Evolutionary conservation across 2,329 filamentous ascomycete species (phyloP).

Genomic region (Trichoderma harzianum): DNA sequence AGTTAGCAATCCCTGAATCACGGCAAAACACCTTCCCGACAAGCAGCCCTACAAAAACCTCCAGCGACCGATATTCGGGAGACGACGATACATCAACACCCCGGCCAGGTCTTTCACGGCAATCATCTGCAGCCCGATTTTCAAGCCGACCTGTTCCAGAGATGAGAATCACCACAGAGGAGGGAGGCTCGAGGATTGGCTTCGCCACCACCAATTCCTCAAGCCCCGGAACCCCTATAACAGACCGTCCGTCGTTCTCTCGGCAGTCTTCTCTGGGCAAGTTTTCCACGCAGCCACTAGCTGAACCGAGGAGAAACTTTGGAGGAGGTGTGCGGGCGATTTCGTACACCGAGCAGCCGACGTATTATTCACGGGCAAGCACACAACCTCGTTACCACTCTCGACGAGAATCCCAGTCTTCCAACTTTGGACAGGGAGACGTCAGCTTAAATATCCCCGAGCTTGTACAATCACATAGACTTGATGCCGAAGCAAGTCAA

Average conservation of each 20-base stretch:
- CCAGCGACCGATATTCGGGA: conserved; percentile 22
- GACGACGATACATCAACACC: conserved; percentile 27
- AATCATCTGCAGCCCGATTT: conserved; percentile 59
- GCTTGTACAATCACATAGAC: conserved; percentile 40
- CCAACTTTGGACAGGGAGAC: conserved; percentile 32
- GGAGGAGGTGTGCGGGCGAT: conserved; percentile 56
- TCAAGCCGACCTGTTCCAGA: conserved; percentile 71
- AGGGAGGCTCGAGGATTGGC: conserved; percentile 61
- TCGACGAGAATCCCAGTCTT: conserved; percentile 37
- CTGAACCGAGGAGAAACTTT: conserved; percentile 57
- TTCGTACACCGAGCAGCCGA: conserved; percentile 53
- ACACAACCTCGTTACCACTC: conserved; percentile 36
- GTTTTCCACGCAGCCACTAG: conserved; percentile 61
- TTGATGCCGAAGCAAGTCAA: conserved; percentile 24
- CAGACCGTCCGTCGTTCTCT: conserved; percentile 38
- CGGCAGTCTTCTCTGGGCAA: conserved; percentile 49
- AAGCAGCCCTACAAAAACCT: conserved; percentile 26
- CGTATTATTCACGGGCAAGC: conserved; percentile 23
- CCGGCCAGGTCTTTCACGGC: conserved; percentile 49
- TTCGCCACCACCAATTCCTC: conserved; percentile 49
- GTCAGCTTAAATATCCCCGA: conserved; percentile 43
- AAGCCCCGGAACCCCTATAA: conserved; percentile 26
- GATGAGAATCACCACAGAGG: conserved; percentile 62
- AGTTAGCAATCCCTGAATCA: conserved; percentile 18
- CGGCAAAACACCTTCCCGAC: conserved; percentile 21